Conservation (phyloP, 163 green algal genomes). For the Coccomyxa subellipsoidea region DNA sequence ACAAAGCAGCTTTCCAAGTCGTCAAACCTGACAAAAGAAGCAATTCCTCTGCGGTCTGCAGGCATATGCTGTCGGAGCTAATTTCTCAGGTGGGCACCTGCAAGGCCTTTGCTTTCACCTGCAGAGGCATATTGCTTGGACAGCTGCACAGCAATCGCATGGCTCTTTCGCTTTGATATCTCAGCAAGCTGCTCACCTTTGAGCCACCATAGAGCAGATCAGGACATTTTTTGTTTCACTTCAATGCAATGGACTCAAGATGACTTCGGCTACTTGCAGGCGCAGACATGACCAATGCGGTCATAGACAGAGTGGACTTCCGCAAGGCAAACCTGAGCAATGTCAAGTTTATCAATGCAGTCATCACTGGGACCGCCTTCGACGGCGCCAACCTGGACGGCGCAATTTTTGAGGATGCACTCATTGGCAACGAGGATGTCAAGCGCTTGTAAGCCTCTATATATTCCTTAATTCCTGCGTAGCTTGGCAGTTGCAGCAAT, state of each 20-base stretch:
- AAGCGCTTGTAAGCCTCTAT: conserved; percentile 28
- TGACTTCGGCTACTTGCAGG: conserved; percentile 18
- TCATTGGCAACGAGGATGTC: conserved; percentile 56
- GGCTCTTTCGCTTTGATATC: too few relatives aligned
- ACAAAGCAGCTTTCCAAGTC: background rate
- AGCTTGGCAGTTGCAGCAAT: background rate
- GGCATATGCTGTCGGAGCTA: conserved; percentile 68
- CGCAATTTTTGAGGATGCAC: conserved; percentile 48
- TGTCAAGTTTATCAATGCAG: conserved; percentile 38
- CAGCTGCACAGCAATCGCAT: too few relatives aligned
- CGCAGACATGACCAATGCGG: conserved; percentile 86
- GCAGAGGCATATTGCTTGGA: too few relatives aligned
- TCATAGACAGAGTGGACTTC: conserved; percentile 89
- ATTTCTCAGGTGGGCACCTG: conserved; percentile 36
- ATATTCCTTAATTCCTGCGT: background rate
- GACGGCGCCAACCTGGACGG: conserved; percentile 37
- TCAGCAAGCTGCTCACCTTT: too few relatives aligned
- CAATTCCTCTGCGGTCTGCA: conserved; percentile 58
- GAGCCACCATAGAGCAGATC: too few relatives aligned
- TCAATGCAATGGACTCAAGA: background rate
- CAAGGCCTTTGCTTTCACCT: too few relatives aligned
- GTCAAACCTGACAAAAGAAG: conserved; percentile 61
- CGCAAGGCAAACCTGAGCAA: conserved; percentile 61
- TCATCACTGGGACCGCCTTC: conserved; percentile 32
- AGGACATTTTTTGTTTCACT: background rate